phyloP scores from a whole-genome alignment of 495 filamentous ascomycete genomes.

The Talaromyces thailandensis region DNA sequence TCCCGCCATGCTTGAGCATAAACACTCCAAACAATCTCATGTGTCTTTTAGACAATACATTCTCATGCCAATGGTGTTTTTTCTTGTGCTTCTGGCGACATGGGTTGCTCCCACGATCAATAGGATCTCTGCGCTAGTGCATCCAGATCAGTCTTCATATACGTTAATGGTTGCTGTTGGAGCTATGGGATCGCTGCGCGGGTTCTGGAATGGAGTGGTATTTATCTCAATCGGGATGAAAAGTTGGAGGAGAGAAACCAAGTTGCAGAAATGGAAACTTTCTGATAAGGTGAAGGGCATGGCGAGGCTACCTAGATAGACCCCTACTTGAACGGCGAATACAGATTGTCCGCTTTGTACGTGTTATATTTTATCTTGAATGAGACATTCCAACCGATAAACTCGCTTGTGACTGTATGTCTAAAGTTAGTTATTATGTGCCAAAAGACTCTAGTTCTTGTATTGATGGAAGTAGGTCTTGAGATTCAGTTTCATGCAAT shows the following conservation, averaged over 20 bases:
- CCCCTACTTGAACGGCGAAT: neutral
- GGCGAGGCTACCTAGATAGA: neutral
- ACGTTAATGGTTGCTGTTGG: conserved; percentile 31
- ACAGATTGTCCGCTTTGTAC: neutral
- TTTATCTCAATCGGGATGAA: conserved; percentile 33
- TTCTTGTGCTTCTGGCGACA: conserved; percentile 31
- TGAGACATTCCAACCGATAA: neutral
- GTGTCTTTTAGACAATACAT: conserved; percentile 38
- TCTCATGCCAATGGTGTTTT: conserved; percentile 41
- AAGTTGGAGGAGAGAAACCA: conserved; percentile 19
- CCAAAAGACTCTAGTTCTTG: neutral
- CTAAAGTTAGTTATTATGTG: neutral
- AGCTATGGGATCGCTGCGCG: conserved; percentile 29
- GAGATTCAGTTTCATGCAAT: neutral
- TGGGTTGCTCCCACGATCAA: conserved; percentile 37
- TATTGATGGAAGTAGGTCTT: neutral
- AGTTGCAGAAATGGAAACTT: neutral
- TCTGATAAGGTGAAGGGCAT: neutral
- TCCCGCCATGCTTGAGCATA: neutral
- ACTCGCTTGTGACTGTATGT: neutral
- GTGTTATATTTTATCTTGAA: neutral
- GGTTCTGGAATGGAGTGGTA: conserved; percentile 41
- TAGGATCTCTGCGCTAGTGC: conserved; percentile 28
- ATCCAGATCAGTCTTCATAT: conserved; percentile 21
- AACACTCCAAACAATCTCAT: conserved; percentile 13